Percentiles rank a stretch among this genome's conserved stretches.
phyloP scores from a whole-genome alignment of 768 basidiomycete species.

The Dictyophora rubrovolvata region DNA sequence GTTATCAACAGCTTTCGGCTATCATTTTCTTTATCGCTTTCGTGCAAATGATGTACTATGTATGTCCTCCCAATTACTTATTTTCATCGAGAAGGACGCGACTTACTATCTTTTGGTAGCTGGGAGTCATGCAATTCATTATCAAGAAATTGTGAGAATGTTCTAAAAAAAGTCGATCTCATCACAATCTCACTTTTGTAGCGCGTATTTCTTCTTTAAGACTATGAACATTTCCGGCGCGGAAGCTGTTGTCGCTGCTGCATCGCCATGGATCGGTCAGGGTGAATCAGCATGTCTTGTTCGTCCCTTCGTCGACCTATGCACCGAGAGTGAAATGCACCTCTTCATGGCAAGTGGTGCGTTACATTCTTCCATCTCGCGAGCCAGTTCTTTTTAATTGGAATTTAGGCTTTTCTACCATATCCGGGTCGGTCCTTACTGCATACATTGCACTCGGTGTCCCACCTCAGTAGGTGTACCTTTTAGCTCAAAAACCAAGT shows the following conservation, averaged over 20 bases:
- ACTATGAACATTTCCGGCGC: constrained; percentile 88
- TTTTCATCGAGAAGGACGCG: background rate
- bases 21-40: constrained; percentile 95
- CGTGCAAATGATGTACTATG: constrained; percentile 83
- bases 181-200: constrained; percentile 17
- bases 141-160: constrained; percentile 67
- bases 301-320: constrained; percentile 67
- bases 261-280: constrained; percentile 90
- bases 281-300: constrained; percentile 85
- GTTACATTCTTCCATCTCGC: constrained; percentile 7
- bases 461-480: constrained; percentile 37
- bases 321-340: constrained; percentile 83
- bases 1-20: constrained; percentile 41
- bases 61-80: constrained; percentile 15
- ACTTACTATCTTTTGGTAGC: constrained; percentile 17
- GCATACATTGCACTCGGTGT: constrained; percentile 78
- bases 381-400: constrained; percentile 8
- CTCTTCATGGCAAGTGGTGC: constrained; percentile 77
- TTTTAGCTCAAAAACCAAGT: background rate
- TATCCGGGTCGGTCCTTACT: constrained; percentile 80
- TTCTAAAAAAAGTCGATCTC: background rate
- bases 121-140: constrained; percentile 92
- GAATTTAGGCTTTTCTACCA: constrained; percentile 65
- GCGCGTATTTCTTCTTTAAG: constrained; percentile 92
- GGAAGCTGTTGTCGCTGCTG: constrained; percentile 85